Conservation (phyloP, 768 basidiomycete species). For the Lentinus tigrinus region DNA sequence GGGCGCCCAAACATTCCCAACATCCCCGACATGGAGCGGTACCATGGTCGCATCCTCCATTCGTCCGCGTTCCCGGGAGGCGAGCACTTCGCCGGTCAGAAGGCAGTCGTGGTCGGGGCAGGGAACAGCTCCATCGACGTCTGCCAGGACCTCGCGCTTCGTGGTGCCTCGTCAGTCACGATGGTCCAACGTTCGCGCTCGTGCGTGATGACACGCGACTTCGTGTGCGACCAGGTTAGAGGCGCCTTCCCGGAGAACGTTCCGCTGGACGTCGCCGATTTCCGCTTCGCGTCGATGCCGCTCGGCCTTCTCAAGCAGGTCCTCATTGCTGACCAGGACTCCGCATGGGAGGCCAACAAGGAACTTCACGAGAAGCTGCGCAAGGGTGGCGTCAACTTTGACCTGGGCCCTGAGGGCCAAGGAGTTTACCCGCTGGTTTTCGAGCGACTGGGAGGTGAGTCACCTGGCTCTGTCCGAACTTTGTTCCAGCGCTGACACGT, state of each 20-base stretch:
- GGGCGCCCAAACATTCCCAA: constrained; percentile 46
- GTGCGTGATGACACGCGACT: constrained; percentile 27
- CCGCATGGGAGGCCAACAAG: constrained; percentile 24
- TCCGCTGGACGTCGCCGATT: constrained; percentile 35
- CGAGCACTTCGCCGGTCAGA: constrained; percentile 54
- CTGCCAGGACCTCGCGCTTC: constrained; percentile 14
- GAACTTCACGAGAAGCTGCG: constrained; percentile 37
- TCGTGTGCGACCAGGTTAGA: neutral
- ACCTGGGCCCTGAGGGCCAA: constrained; percentile 37
- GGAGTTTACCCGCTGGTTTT: constrained; percentile 34
- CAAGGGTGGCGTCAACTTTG: constrained; percentile 36
- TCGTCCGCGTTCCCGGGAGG: constrained; percentile 51
- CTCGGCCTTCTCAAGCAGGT: constrained; percentile 1
- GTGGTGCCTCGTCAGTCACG: constrained; percentile 34
- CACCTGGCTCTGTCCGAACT: neutral
- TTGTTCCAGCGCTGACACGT: neutral
- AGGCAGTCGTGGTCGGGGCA: constrained; percentile 67
- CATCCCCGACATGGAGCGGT: constrained; percentile 43
- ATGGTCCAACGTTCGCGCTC: constrained; percentile 43
- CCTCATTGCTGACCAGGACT: constrained; percentile 4
- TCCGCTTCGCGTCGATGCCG: constrained; percentile 35
- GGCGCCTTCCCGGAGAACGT: constrained; percentile 26
- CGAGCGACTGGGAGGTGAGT: constrained; percentile 34
- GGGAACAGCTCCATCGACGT: constrained; percentile 41
- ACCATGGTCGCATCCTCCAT: constrained; percentile 54